Evolutionary conservation across 2,329 filamentous ascomycete genomes (phyloP).

Genomic region (Ilyonectria sp.): DNA sequence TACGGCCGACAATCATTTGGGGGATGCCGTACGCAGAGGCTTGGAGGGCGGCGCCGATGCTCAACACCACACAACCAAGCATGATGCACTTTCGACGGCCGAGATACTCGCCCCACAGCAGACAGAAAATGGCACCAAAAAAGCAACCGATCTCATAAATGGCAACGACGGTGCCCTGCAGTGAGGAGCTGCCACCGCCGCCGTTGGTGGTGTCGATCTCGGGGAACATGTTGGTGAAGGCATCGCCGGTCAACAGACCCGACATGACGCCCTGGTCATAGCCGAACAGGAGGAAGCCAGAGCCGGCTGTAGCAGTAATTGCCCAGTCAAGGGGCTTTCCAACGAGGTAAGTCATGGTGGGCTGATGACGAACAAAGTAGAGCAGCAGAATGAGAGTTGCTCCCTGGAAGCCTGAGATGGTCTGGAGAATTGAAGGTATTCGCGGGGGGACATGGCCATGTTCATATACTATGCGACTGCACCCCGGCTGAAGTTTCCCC

Average conservation of each 20-base stretch:
- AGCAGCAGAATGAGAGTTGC: not conserved
- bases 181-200: slow-evolving; percentile 54
- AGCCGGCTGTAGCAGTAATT: slow-evolving; percentile 54
- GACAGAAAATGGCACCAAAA: slow-evolving; percentile 59
- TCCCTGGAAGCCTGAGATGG: not conserved
- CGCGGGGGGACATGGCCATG: slow-evolving; percentile 27
- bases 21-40: slow-evolving; percentile 56
- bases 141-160: slow-evolving; percentile 66
- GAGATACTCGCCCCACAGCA: slow-evolving; percentile 59
- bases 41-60: slow-evolving; percentile 61
- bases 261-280: slow-evolving; percentile 54
- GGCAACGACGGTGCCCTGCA: slow-evolving; percentile 62
- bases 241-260: slow-evolving; percentile 52
- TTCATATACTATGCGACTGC: slow-evolving; percentile 39
- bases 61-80: slow-evolving; percentile 57
- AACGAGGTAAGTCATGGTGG: slow-evolving; percentile 44
- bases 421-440: slow-evolving; percentile 30
- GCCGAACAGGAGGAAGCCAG: slow-evolving; percentile 55
- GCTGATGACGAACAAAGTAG: not conserved
- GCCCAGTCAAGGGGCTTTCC: slow-evolving; percentile 57
- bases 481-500: not conserved
- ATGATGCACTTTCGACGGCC: slow-evolving; percentile 59
- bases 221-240: slow-evolving; percentile 52
- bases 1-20: slow-evolving; percentile 61
- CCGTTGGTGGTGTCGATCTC: slow-evolving; percentile 54